Conservation (phyloP, 352 stramenopile species). For the Globisporangium iwayamae region DNA sequence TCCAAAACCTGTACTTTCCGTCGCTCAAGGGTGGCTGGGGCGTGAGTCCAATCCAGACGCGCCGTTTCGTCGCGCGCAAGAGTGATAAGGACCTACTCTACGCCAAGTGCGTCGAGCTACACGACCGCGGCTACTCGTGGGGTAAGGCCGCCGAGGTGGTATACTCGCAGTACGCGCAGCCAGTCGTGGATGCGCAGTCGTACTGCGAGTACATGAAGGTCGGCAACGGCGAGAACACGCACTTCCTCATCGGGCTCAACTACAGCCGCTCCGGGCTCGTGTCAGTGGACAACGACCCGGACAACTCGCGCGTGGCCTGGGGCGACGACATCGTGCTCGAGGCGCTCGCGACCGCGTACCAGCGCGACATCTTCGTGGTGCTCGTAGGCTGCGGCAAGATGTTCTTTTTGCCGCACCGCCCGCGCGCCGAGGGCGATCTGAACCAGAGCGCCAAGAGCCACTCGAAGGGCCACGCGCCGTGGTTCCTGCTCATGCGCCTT, state of each 20-base stretch:
- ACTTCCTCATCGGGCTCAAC: slow-evolving; percentile 80
- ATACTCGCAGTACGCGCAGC: slow-evolving; percentile 69
- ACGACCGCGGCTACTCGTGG: slow-evolving; percentile 78
- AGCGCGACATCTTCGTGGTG: slow-evolving; percentile 87
- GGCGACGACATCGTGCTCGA: slow-evolving; percentile 85
- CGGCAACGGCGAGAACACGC: slow-evolving; percentile 63
- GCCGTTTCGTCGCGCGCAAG: slow-evolving; percentile 65
- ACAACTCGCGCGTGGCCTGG: slow-evolving; percentile 80
- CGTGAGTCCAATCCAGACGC: slow-evolving; percentile 79
- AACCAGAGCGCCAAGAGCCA: slow-evolving; percentile 47
- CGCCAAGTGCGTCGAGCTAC: slow-evolving; percentile 72
- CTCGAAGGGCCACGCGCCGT: slow-evolving; percentile 77
- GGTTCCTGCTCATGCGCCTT: slow-evolving; percentile 87
- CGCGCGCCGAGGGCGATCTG: slow-evolving; percentile 35
- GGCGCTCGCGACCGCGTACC: slow-evolving; percentile 79
- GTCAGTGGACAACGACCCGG: slow-evolving; percentile 76
- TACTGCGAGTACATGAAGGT: slow-evolving; percentile 88
- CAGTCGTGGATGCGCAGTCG: slow-evolving; percentile 65
- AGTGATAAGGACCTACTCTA: slow-evolving; percentile 72
- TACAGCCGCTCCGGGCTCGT: slow-evolving; percentile 77
- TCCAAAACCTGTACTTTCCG: slow-evolving; percentile 85
- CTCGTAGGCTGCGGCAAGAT: slow-evolving; percentile 85
- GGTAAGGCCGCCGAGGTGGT: slow-evolving; percentile 71
- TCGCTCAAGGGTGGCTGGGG: slow-evolving; percentile 79
- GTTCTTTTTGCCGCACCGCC: slow-evolving; percentile 85